Evolutionary conservation across 2,329 filamentous ascomycete species (phyloP).

Genomic region (Botrytis hyacinthi): DNA sequence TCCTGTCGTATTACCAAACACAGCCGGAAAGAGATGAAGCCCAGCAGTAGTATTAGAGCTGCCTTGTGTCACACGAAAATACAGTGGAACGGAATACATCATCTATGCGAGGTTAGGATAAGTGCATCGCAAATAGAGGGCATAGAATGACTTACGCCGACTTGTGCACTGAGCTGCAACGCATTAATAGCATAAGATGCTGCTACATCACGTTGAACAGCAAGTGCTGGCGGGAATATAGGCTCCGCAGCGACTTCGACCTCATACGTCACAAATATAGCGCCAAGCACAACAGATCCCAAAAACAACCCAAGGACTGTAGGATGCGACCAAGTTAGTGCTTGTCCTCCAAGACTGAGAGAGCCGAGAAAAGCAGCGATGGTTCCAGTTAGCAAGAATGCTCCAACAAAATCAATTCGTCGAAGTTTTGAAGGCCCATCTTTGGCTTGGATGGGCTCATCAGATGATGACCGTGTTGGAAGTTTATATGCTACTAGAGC

Average conservation of each 20-base stretch:
- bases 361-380: conserved; percentile 43
- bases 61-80: conserved; percentile 63
- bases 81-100: conserved; percentile 66
- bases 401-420: conserved; percentile 72
- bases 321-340: conserved; percentile 41
- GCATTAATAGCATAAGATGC: conserved; percentile 52
- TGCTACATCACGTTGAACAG: conserved; percentile 52
- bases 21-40: conserved; percentile 63
- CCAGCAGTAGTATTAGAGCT: conserved; percentile 58
- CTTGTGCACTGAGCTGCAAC: conserved; percentile 56
- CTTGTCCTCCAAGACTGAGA: conserved; percentile 50
- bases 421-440: conserved; percentile 65
- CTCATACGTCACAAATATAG: conserved; percentile 38
- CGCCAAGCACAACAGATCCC: conserved; percentile 34
- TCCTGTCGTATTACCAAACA: conserved; percentile 64
- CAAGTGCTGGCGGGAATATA: conserved; percentile 56
- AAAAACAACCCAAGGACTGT: conserved; percentile 39
- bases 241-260: conserved; percentile 51
- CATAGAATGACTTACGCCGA: conserved; percentile 45
- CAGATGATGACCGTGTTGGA: conserved; percentile 21
- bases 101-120: conserved; percentile 40
- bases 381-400: conserved; percentile 45
- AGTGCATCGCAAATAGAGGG: neutral
- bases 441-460: conserved; percentile 57
- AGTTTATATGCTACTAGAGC: conserved; percentile 61